A percentile compares a stretch with the other conserved stretches of the same genome.
Conservation (phyloP, 805 yeast genomes). For the Saturnispora hagleri region DNA sequence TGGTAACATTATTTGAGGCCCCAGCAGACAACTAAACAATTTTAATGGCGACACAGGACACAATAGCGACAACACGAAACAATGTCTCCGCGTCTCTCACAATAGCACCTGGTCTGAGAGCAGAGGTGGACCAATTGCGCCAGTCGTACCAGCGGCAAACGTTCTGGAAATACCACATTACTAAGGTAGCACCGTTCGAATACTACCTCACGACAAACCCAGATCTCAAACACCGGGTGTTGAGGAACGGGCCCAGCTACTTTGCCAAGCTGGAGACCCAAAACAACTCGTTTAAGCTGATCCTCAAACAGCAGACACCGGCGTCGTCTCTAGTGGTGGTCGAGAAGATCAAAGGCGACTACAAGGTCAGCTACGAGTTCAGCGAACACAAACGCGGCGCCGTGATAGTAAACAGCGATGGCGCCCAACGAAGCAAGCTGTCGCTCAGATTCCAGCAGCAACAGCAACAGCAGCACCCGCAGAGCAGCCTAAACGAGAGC, state of each 20-base stretch:
- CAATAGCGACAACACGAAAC: background rate
- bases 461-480: no score
- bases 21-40: background rate
- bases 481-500: background rate
- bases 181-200: conserved; percentile 40
- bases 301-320: conserved; percentile 22
- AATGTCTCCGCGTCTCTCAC: no score
- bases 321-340: conserved; percentile 15
- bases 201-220: conserved; percentile 63
- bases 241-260: conserved; percentile 56
- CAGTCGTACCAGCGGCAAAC: conserved; percentile 17
- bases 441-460: background rate
- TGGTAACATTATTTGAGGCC: background rate
- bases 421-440: background rate
- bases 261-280: conserved; percentile 35
- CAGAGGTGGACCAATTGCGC: conserved; percentile 8
- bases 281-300: conserved; percentile 24
- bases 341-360: conserved; percentile 21
- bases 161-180: conserved; percentile 58
- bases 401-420: conserved; percentile 5
- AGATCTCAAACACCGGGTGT: conserved; percentile 45
- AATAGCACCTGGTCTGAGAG: background rate
- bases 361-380: conserved; percentile 12
- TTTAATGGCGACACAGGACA: background rate
- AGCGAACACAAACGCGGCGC: conserved; percentile 14